Conservation (phyloP, 148 eudicot species). For the Salicornia ramosissima region DNA sequence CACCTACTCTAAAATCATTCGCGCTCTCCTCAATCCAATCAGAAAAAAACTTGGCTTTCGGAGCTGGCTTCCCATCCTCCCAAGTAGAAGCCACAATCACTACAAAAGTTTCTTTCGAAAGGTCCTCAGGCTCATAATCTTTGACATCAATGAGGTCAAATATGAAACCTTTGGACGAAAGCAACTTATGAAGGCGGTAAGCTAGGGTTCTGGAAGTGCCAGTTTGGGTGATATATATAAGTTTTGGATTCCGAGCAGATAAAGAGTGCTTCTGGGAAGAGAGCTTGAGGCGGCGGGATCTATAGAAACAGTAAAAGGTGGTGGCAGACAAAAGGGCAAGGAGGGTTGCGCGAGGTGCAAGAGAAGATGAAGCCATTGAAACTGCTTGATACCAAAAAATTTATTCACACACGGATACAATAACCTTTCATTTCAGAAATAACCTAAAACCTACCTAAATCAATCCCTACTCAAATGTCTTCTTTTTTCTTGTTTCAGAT, state of each 20-base stretch:
- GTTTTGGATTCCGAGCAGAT: constrained; percentile 39
- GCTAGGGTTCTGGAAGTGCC: constrained; percentile 84
- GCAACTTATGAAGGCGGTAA: constrained; percentile 46
- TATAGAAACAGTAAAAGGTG: constrained; percentile 74
- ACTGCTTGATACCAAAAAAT: not conserved
- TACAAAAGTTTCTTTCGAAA: constrained; percentile 54
- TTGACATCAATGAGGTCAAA: constrained; percentile 66
- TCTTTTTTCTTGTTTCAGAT: not conserved
- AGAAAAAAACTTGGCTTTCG: constrained; percentile 52
- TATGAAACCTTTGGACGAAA: constrained; percentile 31
- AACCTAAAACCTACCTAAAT: not conserved
- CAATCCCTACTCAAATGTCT: not conserved
- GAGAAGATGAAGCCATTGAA: constrained; percentile 25
- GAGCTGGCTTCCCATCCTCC: constrained; percentile 74
- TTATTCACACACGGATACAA: not conserved
- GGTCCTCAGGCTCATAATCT: constrained; percentile 84
- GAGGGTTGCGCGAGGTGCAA: constrained; percentile 54
- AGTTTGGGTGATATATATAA: constrained; percentile 66
- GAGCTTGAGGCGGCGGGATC: constrained; percentile 56
- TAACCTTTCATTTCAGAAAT: not conserved
- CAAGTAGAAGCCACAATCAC: constrained; percentile 72
- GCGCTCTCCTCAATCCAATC: constrained; percentile 84
- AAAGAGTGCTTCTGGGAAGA: constrained; percentile 20
- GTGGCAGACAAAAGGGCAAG: constrained; percentile 78
- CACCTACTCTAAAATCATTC: constrained; percentile 82